Conservation (phyloP, 1,139 yeast genomes). For the Diutina rugosa region DNA sequence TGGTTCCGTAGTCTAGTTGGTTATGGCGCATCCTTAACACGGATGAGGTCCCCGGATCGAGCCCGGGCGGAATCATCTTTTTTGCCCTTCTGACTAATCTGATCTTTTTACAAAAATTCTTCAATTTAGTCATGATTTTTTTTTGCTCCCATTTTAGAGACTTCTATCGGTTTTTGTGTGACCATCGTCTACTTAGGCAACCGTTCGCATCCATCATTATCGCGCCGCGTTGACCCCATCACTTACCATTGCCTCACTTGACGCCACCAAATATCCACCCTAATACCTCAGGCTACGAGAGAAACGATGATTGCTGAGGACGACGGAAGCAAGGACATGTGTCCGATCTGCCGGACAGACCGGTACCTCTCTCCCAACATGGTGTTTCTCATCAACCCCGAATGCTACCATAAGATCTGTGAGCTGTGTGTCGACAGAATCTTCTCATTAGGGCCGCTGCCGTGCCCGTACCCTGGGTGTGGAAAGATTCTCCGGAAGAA, state of each 20-base stretch:
- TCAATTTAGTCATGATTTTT: too few species aligned
- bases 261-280: neutral
- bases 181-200: too few species aligned
- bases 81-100: neutral
- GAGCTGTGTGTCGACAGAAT: constrained; percentile 94
- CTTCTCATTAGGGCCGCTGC: constrained; percentile 89
- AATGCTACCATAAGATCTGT: constrained; percentile 95
- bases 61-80: neutral
- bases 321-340: constrained; percentile 55
- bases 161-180: too few species aligned
- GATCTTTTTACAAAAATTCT: too few species aligned
- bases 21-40: neutral
- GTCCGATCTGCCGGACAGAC: constrained; percentile 97
- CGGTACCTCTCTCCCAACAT: constrained; percentile 88
- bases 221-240: neutral
- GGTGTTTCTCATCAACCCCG: constrained; percentile 87
- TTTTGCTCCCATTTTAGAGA: too few species aligned
- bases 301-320: neutral
- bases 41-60: neutral
- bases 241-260: neutral
- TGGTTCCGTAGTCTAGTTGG: neutral
- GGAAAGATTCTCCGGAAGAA: constrained; percentile 78
- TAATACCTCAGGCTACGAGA: neutral
- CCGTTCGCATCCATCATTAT: neutral
- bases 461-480: constrained; percentile 91